These are phyloP conservation scores for Fusarium marasasianum DNA, from an alignment of 2,329 filamentous ascomycete genomes.

Conservation along the genomic window DNA sequence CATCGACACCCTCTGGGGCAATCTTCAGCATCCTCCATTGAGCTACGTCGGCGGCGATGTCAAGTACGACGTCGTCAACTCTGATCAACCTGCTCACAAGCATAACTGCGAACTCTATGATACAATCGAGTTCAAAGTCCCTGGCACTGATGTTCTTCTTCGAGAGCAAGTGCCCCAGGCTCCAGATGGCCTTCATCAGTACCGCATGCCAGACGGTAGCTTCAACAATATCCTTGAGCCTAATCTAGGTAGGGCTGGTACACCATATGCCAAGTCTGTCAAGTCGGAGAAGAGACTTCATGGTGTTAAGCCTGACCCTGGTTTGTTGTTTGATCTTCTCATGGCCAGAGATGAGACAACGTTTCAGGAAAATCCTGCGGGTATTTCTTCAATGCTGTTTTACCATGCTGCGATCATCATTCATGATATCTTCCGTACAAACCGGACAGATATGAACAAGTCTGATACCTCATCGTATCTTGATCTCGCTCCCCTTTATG, in stretches of 20 bases:
- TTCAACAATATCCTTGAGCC: conserved; percentile 69
- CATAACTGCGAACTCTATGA: conserved; percentile 46
- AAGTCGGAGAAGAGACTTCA: conserved; percentile 64
- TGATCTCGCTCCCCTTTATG: conserved; percentile 78
- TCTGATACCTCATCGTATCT: conserved; percentile 79
- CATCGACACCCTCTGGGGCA: conserved; percentile 63
- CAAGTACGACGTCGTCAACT: conserved; percentile 49
- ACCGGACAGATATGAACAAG: conserved; percentile 68
- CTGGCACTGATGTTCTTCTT: conserved; percentile 49
- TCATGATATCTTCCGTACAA: conserved; percentile 52
- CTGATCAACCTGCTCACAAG: conserved; percentile 46
- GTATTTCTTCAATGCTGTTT: conserved; percentile 79
- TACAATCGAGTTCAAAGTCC: conserved; percentile 52
- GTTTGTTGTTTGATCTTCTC: conserved; percentile 72
- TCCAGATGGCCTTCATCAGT: conserved; percentile 50
- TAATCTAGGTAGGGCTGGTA: conserved; percentile 70
- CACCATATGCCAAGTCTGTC: conserved; percentile 76
- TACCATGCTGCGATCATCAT: conserved; percentile 74
- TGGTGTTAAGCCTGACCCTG: conserved; percentile 70
- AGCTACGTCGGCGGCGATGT: conserved; percentile 54
- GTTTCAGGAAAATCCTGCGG: conserved; percentile 73
- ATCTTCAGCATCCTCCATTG: conserved; percentile 63
- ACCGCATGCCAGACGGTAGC: conserved; percentile 51
- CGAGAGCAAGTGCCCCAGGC: conserved; percentile 50
- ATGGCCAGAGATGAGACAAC: conserved; percentile 63